Percentiles rank a stretch among this genome's conserved stretches.
These are phyloP conservation scores for Termitomyces sp. DNA, from an alignment of 768 basidiomycete genomes.

Conservation along the genomic window DNA sequence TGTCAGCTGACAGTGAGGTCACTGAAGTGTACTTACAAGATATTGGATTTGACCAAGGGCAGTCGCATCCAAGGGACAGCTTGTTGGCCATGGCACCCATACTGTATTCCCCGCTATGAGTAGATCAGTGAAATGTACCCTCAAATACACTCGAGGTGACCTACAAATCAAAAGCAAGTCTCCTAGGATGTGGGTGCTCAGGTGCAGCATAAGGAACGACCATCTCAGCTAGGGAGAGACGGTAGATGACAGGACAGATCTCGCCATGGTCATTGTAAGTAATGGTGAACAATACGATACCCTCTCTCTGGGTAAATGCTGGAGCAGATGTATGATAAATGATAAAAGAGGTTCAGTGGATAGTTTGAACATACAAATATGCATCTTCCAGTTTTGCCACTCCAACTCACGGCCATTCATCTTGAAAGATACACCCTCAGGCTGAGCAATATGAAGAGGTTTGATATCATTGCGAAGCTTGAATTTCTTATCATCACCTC, in stretches of 20 bases:
- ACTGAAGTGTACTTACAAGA: slow-evolving; percentile 44
- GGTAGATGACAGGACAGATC: slow-evolving; percentile 85
- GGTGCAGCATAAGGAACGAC: slow-evolving; percentile 86
- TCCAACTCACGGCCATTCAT: slow-evolving; percentile 71
- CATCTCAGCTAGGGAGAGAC: slow-evolving; percentile 85
- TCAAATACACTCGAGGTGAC: slow-evolving; percentile 42
- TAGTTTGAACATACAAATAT: slow-evolving; percentile 53
- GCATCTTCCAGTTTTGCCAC: slow-evolving; percentile 98
- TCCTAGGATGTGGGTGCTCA: slow-evolving; percentile 81
- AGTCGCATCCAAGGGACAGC: slow-evolving; percentile 83
- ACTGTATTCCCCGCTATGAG: slow-evolving; percentile 84
- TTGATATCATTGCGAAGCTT: slow-evolving; percentile 66
- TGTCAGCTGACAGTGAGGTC: neutral
- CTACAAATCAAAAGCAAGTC: slow-evolving; percentile 83
- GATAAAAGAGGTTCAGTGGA: slow-evolving; percentile 27
- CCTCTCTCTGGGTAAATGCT: slow-evolving; percentile 79
- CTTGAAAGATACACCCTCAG: slow-evolving; percentile 89
- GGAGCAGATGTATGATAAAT: neutral
- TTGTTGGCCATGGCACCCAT: slow-evolving; percentile 92
- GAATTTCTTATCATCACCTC: slow-evolving; percentile 57
- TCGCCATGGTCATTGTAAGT: slow-evolving; percentile 84
- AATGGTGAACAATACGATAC: slow-evolving; percentile 80
- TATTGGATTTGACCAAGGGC: slow-evolving; percentile 85
- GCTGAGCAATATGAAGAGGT: slow-evolving; percentile 80
- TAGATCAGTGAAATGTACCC: neutral